Conservation (phyloP, 2,329 filamentous ascomycete genomes). For the Tolypocladium cylindrosporum region DNA sequence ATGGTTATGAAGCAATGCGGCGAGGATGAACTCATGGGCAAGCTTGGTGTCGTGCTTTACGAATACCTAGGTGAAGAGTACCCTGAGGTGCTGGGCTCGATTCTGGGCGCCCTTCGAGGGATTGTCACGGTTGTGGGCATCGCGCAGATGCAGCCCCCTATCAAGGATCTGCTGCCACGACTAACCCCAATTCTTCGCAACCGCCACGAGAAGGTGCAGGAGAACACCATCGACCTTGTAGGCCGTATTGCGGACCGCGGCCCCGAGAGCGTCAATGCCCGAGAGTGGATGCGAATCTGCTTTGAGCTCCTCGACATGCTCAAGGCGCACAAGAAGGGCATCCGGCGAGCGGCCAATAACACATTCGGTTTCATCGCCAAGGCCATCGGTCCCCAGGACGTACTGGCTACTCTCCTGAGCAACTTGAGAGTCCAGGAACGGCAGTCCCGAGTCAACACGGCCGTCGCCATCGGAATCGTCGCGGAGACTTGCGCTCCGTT, state of each 20-base stretch:
- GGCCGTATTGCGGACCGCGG: slow-evolving; percentile 96
- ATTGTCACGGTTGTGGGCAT: slow-evolving; percentile 98
- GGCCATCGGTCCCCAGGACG: slow-evolving; percentile 95
- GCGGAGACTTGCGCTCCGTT: slow-evolving; percentile 97
- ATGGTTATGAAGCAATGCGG: slow-evolving; percentile 99
- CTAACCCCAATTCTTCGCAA: slow-evolving; percentile 97
- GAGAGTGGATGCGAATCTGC: slow-evolving; percentile 99
- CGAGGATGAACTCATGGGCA: slow-evolving; percentile 91
- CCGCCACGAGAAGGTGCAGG: slow-evolving; percentile 97
- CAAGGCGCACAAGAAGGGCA: slow-evolving; percentile 99
- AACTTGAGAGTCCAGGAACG: slow-evolving; percentile 95
- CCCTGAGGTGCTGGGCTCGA: slow-evolving; percentile 92
- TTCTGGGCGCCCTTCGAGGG: slow-evolving; percentile 84
- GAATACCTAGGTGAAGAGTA: slow-evolving; percentile 98
- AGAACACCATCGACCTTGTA: slow-evolving; percentile 96
- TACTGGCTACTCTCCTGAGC: slow-evolving; percentile 89
- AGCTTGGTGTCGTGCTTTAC: slow-evolving; percentile 88
- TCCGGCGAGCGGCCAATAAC: slow-evolving; percentile 95
- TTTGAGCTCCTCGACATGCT: slow-evolving; percentile 99
- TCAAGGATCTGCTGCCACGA: slow-evolving; percentile 88
- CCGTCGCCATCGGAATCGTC: slow-evolving; percentile 96
- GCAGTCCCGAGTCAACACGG: slow-evolving; percentile 96
- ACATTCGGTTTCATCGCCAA: slow-evolving; percentile 99
- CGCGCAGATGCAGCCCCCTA: slow-evolving; percentile 94
- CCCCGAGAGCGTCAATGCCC: slow-evolving; percentile 89